phyloP scores from a whole-genome alignment of 495 filamentous ascomycete genomes.

The Poronia punctata region DNA sequence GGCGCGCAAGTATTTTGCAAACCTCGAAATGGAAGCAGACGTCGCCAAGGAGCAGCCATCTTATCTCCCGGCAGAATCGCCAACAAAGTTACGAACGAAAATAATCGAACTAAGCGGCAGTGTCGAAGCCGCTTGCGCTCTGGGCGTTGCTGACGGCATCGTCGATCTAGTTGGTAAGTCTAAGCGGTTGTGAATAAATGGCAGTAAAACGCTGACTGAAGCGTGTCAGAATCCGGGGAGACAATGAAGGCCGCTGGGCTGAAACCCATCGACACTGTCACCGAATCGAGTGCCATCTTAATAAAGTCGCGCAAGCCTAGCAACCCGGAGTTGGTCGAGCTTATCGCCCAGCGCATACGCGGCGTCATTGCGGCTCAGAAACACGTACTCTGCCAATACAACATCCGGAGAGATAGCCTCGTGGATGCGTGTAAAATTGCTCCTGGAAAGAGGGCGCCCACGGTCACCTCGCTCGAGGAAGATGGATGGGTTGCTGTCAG shows the following conservation, averaged over 20 bases:
- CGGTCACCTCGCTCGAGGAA: constrained; percentile 78
- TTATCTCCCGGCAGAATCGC: constrained; percentile 13
- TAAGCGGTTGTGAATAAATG: constrained; percentile 7
- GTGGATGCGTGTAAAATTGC: constrained; percentile 67
- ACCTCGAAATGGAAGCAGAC: constrained; percentile 54
- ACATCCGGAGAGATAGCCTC: constrained; percentile 66
- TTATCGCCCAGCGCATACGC: constrained; percentile 74
- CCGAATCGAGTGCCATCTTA: constrained; percentile 77
- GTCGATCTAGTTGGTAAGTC: constrained; percentile 89
- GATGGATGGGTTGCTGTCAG: constrained; percentile 89
- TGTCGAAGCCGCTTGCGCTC: constrained; percentile 91
- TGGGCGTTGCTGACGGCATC: constrained; percentile 94
- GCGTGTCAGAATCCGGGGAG: constrained; percentile 77
- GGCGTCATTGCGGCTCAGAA: constrained; percentile 95
- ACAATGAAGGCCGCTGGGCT: constrained; percentile 98
- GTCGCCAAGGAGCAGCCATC: constrained; percentile 14
- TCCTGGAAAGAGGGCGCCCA: constrained; percentile 90
- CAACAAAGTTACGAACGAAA: constrained; percentile 59
- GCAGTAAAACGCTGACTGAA: background rate
- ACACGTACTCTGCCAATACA: constrained; percentile 95
- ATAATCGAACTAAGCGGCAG: constrained; percentile 92
- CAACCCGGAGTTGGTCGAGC: constrained; percentile 66
- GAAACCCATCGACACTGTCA: constrained; percentile 89
- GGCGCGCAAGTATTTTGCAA: constrained; percentile 70
- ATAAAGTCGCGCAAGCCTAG: constrained; percentile 87